These are phyloP conservation scores for Russula ochroleuca DNA, from an alignment of 768 basidiomycete genomes.

Conservation along the genomic window DNA sequence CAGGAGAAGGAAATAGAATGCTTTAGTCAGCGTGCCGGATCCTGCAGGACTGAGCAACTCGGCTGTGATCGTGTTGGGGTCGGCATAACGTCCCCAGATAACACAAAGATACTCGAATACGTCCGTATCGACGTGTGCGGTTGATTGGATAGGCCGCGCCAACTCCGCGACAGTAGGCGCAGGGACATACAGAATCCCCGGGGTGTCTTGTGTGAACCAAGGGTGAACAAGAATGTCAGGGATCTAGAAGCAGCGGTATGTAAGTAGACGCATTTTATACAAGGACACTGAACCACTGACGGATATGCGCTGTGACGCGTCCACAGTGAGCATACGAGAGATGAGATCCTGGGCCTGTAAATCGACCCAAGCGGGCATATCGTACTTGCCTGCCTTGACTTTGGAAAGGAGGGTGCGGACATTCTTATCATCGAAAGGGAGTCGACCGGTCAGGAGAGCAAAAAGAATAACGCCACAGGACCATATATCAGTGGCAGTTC, in stretches of 20 bases:
- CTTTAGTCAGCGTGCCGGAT: slow-evolving; percentile 73
- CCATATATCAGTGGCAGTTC: slow-evolving; percentile 92
- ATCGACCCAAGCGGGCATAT: slow-evolving; percentile 77
- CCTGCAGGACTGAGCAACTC: slow-evolving; percentile 70
- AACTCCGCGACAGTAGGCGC: slow-evolving; percentile 45
- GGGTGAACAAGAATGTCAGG: slow-evolving; percentile 82
- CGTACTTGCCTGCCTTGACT: slow-evolving; percentile 82
- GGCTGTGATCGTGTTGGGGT: slow-evolving; percentile 50
- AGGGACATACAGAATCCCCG: slow-evolving; percentile 44
- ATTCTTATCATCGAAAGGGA: slow-evolving; percentile 94
- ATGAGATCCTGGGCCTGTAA: slow-evolving; percentile 82
- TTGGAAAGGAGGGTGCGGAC: slow-evolving; percentile 71
- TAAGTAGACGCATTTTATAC: background rate
- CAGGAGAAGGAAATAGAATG: slow-evolving; percentile 80
- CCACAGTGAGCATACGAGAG: slow-evolving; percentile 81
- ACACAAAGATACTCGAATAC: slow-evolving; percentile 73
- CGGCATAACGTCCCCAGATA: slow-evolving; percentile 77
- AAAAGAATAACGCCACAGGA: slow-evolving; percentile 93
- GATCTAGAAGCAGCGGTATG: slow-evolving; percentile 50
- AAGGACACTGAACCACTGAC: slow-evolving; percentile 42
- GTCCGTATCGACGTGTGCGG: slow-evolving; percentile 68
- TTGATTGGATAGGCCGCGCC: slow-evolving; percentile 63
- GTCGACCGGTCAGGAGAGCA: slow-evolving; percentile 81
- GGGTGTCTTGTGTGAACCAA: slow-evolving; percentile 60
- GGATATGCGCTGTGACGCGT: slow-evolving; percentile 73